Conservation (phyloP, 768 basidiomycete genomes). For the Boletus subparvulus region DNA sequence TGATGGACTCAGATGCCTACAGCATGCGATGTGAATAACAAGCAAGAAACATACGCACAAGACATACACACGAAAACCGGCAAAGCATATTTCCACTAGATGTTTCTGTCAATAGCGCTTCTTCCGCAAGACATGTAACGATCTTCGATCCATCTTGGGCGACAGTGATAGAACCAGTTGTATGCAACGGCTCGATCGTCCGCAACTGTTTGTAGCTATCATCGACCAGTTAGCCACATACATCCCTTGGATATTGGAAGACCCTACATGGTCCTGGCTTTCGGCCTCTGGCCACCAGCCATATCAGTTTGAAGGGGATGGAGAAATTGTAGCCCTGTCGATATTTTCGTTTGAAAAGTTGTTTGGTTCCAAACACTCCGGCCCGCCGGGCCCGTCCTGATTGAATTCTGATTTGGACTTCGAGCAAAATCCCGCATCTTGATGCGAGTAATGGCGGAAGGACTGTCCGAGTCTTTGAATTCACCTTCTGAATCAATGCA, state of each 20-base stretch:
- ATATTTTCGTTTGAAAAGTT: constrained; percentile 6
- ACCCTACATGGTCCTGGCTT: constrained; percentile 45
- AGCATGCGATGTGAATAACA: neutral
- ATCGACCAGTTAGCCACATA: constrained; percentile 10
- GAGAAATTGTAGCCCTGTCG: neutral
- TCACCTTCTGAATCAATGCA: too few relatives aligned
- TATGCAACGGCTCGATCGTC: constrained; percentile 79
- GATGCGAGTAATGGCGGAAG: too few relatives aligned
- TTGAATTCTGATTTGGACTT: too few relatives aligned
- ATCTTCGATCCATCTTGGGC: constrained; percentile 76
- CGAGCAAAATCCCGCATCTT: neutral
- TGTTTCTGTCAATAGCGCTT: constrained; percentile 82
- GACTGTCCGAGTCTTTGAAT: too few relatives aligned
- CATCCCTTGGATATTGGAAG: neutral
- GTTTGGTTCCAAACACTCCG: constrained; percentile 11
- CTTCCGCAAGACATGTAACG: constrained; percentile 84
- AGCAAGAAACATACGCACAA: neutral
- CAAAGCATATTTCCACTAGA: constrained; percentile 71
- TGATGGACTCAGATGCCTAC: constrained; percentile 84
- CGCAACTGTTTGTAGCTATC: constrained; percentile 73
- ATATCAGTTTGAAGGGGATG: constrained; percentile 5
- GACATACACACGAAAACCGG: constrained; percentile 78
- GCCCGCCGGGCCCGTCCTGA: neutral
- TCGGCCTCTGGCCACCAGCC: constrained; percentile 33
- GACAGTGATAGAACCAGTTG: constrained; percentile 81